Percentiles rank a stretch among this genome's conserved stretches.
These are phyloP conservation scores for Hymenoscyphus fraxineus DNA, from an alignment of 2,329 filamentous ascomycete genomes.

Conservation along the genomic window DNA sequence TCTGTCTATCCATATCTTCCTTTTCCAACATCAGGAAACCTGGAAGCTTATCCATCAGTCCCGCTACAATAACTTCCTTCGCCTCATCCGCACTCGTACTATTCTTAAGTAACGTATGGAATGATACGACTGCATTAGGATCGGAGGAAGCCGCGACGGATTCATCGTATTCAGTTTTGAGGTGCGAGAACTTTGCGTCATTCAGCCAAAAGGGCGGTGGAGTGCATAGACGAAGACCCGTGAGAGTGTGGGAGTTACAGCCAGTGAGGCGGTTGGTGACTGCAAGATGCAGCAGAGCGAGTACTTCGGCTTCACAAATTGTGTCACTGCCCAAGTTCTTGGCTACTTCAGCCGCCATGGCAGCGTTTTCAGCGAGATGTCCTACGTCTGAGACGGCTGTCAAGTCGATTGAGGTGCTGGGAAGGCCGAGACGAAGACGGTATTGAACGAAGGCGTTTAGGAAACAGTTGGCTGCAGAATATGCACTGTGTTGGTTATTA, in stretches of 20 bases:
- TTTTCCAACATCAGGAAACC: slow-evolving; percentile 47
- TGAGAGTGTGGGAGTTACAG: slow-evolving; percentile 51
- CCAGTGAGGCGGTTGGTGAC: slow-evolving; percentile 44
- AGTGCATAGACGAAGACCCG: slow-evolving; percentile 49
- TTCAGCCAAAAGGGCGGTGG: slow-evolving; percentile 49
- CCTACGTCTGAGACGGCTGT: slow-evolving; percentile 32
- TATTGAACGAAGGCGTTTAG: slow-evolving; percentile 37
- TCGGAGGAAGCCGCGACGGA: slow-evolving; percentile 33
- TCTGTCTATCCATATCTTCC: slow-evolving; percentile 47
- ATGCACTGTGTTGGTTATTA: slow-evolving; percentile 32
- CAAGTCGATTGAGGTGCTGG: slow-evolving; percentile 34
- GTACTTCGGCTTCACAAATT: slow-evolving; percentile 51
- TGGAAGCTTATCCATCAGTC: slow-evolving; percentile 46
- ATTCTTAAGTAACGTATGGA: slow-evolving; percentile 42
- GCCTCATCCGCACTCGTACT: slow-evolving; percentile 44
- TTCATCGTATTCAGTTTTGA: slow-evolving; percentile 38
- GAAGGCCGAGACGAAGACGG: slow-evolving; percentile 28
- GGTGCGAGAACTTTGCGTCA: slow-evolving; percentile 52
- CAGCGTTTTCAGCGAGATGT: slow-evolving; percentile 28
- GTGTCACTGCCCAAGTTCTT: slow-evolving; percentile 38
- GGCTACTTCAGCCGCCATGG: slow-evolving; percentile 27
- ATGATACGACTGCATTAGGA: slow-evolving; percentile 37
- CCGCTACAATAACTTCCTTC: slow-evolving; percentile 42
- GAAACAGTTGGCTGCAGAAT: slow-evolving; percentile 40
- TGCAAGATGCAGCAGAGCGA: slow-evolving; percentile 50